phyloP scores from a whole-genome alignment of 176 grass and related monocot species.

The Carex scoparia region DNA sequence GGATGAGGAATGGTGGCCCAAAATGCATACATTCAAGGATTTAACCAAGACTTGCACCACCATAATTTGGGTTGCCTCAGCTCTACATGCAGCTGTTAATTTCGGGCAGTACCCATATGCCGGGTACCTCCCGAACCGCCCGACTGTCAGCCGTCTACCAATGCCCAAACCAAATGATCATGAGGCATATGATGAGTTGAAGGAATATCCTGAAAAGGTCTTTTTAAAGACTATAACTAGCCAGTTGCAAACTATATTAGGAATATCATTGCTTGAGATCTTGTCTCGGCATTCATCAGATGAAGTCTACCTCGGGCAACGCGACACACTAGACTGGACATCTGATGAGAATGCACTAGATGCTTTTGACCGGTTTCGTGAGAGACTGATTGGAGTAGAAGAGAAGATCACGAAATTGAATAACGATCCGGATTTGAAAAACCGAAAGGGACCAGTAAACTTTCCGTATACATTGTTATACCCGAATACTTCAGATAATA shows the following conservation, averaged over 20 bases:
- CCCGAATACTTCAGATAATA: constrained; percentile 62
- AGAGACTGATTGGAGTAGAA: constrained; percentile 45
- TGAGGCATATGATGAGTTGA: constrained; percentile 2
- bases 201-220: constrained; percentile 35
- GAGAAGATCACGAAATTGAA: constrained; percentile 40
- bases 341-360: constrained; percentile 44
- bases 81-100: constrained; percentile 74
- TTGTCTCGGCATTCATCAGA: constrained; percentile 68
- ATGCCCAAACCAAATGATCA: constrained; percentile 38
- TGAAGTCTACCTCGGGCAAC: constrained; percentile 76
- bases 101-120: constrained; percentile 79
- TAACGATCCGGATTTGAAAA: constrained; percentile 30
- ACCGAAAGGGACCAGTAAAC: constrained; percentile 55
- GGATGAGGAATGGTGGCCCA: constrained; percentile 60
- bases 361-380: constrained; percentile 45
- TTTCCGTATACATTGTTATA: constrained; percentile 68
- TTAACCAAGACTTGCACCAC: constrained; percentile 57
- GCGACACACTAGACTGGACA: constrained; percentile 66
- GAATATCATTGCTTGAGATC: constrained; percentile 66
- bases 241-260: constrained; percentile 56
- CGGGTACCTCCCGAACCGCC: constrained; percentile 66
- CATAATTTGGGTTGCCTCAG: constrained; percentile 74
- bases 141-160: constrained; percentile 44
- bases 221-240: constrained; percentile 68
- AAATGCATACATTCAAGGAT: constrained; percentile 51